Evolutionary conservation across 768 basidiomycete genomes (phyloP).

Genomic region (Rhodotorula diobovata): DNA sequence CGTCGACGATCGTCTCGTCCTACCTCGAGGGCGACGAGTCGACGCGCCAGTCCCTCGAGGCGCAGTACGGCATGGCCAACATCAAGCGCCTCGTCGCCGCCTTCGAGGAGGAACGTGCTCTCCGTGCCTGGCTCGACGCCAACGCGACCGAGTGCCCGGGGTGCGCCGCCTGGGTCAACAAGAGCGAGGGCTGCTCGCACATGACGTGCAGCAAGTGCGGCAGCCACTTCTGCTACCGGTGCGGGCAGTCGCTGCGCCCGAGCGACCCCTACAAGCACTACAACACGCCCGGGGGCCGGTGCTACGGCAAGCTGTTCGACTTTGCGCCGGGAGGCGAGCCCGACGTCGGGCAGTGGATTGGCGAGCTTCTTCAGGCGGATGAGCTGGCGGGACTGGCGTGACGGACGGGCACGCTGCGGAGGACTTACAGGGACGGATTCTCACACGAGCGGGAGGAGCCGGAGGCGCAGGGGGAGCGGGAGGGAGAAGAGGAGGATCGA

Average conservation of each 20-base stretch:
- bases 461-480: too few species aligned
- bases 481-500: too few species aligned
- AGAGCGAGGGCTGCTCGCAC: slow-evolving; percentile 29
- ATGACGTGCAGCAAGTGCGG: slow-evolving; percentile 28
- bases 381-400: neutral
- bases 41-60: slow-evolving; percentile 24
- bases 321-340: slow-evolving; percentile 27
- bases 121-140: slow-evolving; percentile 35
- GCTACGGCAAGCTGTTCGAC: slow-evolving; percentile 37
- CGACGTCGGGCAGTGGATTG: slow-evolving; percentile 17
- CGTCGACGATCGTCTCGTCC: slow-evolving; percentile 28
- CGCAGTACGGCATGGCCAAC: slow-evolving; percentile 38
- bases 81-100: slow-evolving; percentile 36
- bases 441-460: neutral
- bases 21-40: slow-evolving; percentile 24
- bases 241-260: slow-evolving; percentile 24
- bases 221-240: slow-evolving; percentile 31
- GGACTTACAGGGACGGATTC: too few species aligned
- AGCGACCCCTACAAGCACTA: slow-evolving; percentile 36
- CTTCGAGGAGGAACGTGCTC: slow-evolving; percentile 40
- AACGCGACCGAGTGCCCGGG: slow-evolving; percentile 36
- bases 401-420: too few species aligned
- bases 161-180: slow-evolving; percentile 21
- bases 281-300: neutral
- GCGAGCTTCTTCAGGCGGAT: neutral